A percentile compares a stretch with the other conserved stretches of the same genome.
Conservation (phyloP, 495 filamentous ascomycete species). For the Penicilliopsis zonata region DNA sequence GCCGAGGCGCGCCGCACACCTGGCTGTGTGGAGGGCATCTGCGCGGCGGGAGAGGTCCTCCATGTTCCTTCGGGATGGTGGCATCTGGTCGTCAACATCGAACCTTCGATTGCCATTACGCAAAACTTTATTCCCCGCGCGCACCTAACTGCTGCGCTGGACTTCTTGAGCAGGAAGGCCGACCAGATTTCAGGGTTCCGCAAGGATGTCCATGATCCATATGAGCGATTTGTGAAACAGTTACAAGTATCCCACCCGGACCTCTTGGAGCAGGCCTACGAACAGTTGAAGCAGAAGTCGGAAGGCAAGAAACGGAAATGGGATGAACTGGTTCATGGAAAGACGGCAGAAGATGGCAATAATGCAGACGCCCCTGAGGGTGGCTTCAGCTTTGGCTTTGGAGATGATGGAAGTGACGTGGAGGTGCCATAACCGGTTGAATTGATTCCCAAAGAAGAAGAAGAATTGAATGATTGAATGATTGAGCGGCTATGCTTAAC, state of each 20-base stretch:
- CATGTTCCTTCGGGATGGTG: constrained; percentile 95
- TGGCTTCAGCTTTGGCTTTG: constrained; percentile 80
- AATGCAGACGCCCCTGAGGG: constrained; percentile 29
- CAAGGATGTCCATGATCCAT: constrained; percentile 60
- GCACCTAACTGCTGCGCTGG: constrained; percentile 62
- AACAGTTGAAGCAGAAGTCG: constrained; percentile 49
- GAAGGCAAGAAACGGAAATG: constrained; percentile 70
- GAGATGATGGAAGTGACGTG: constrained; percentile 46
- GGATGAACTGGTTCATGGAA: constrained; percentile 55
- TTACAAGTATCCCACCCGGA: constrained; percentile 53
- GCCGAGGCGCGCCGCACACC: constrained; percentile 65
- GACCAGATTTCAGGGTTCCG: constrained; percentile 83
- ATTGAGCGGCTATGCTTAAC: too few species aligned
- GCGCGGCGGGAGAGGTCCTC: constrained; percentile 75
- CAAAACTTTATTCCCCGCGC: constrained; percentile 88
- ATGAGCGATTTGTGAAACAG: constrained; percentile 58
- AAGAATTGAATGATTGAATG: too few species aligned
- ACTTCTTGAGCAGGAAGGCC: constrained; percentile 71
- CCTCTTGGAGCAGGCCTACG: constrained; percentile 49
- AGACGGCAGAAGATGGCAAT: constrained; percentile 27
- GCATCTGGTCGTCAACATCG: constrained; percentile 88
- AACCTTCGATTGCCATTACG: constrained; percentile 75
- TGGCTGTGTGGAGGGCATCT: constrained; percentile 82
- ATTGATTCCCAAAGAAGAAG: too few species aligned
- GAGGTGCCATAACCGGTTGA: constrained; percentile 33